Evolutionary conservation across 2,329 filamentous ascomycete species (phyloP), one percentile per base, ranked within the genome.

Genomic region (Neurospora sp.): DNA sequence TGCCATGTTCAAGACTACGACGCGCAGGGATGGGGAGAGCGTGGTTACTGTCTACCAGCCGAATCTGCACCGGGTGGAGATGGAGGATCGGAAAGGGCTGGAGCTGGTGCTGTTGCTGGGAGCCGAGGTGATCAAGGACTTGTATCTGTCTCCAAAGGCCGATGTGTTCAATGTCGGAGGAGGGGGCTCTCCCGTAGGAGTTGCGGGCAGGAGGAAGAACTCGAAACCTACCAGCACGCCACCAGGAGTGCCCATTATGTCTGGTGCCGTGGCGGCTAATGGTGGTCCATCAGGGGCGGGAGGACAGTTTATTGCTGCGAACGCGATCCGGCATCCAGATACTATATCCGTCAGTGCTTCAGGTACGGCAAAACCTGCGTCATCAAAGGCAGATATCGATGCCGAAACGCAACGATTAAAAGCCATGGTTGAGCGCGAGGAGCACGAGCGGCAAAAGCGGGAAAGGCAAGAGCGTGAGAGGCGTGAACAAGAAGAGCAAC

Each of bases 51-150:
- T 99, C 57, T 97, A 98, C 82, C 92, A 99, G 80, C 92, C 95
- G 5, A 98, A 98, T 77, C 84, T 98, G 77, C 90, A 91, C 72
- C 86, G 96, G 6, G 91, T 98, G 11, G 94, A 98, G 62, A 89
- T 98, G 72, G 93, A 99, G 79, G 96, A 99, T 80, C 89, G 91
- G 70, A 98, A 97, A 79, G 96, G 96, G 0, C 83, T 98, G 4
- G 96, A 99, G 78, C 87, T 98, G 1, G 89, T 94, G 1, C 80
- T 98, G 19, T 78, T 91, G 23, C 79, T 91, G 23, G 83, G 86
- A 37, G 86, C 88, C 1, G 86, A 89, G 74, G 86, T 89, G 39
- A 89, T 91, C 70, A 85, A 87, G 62, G 89, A 91, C 74, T 81
- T 91, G 52, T 91, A 87, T 75, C 82, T 91, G 37, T 83, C 85